These are phyloP conservation scores for Acer negundo DNA, from an alignment of 345 rosid genomes.

Conservation along the genomic window DNA sequence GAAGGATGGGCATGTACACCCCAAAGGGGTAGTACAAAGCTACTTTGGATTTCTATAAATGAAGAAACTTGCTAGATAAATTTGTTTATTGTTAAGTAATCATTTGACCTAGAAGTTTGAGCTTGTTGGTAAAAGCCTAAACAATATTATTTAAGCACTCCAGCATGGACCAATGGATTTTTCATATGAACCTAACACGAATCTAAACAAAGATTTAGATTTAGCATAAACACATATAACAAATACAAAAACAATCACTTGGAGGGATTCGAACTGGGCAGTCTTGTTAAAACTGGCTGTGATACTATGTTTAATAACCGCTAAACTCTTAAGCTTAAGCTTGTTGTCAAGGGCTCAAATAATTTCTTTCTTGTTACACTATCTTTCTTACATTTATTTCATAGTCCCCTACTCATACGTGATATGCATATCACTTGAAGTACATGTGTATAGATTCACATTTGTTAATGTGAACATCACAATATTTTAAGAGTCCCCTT, in stretches of 20 bases:
- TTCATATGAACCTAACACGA: neutral
- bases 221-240: neutral
- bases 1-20: neutral
- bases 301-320: neutral
- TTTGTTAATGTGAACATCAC: neutral
- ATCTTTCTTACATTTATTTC: no score
- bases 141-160: neutral
- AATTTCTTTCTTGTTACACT: neutral
- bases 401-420: neutral
- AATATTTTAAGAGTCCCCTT: neutral
- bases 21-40: neutral
- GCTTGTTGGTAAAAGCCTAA: neutral
- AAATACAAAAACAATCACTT: neutral
- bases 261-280: neutral
- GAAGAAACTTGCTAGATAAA: neutral
- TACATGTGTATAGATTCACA: neutral
- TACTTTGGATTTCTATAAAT: neutral
- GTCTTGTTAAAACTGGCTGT: neutral
- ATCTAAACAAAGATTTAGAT: no score
- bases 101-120: neutral
- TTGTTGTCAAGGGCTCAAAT: neutral
- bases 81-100: neutral
- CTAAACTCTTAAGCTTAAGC: neutral
- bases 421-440: no score
- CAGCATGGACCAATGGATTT: neutral